phyloP scores from a whole-genome alignment of 2,329 filamentous ascomycete genomes.

The Sporothrix pseudoabietina region DNA sequence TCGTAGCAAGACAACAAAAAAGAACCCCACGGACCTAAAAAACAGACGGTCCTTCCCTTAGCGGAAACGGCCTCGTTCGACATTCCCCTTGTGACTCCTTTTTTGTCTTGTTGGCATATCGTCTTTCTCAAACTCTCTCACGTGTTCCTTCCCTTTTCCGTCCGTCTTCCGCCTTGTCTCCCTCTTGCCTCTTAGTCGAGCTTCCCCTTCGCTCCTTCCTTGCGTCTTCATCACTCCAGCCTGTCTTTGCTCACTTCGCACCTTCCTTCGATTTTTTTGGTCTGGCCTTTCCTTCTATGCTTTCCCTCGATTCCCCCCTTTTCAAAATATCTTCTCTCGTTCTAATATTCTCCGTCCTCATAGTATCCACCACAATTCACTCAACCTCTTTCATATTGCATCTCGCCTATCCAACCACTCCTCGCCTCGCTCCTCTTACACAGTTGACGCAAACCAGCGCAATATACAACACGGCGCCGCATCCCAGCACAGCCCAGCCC shows the following conservation, averaged over 20 bases:
- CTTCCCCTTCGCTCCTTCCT: background rate
- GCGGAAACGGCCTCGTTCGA: conserved; percentile 12
- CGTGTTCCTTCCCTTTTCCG: conserved; percentile 17
- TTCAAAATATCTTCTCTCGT: background rate
- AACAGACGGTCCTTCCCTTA: conserved; percentile 1
- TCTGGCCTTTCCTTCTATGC: background rate
- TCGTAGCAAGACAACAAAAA: background rate
- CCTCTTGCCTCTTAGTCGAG: background rate
- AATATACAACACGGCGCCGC: conserved; percentile 18
- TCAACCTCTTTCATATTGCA: background rate
- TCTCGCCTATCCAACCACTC: conserved; percentile 17
- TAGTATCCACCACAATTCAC: background rate
- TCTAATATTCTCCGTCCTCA: background rate
- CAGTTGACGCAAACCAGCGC: conserved; percentile 18
- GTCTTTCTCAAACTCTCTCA: background rate
- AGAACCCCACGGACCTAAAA: conserved; percentile 1
- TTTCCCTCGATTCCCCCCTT: background rate
- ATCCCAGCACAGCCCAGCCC: no score
- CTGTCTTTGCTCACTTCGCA: background rate
- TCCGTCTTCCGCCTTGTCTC: conserved; percentile 6
- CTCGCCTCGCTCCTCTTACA: conserved; percentile 19
- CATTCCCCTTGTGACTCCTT: background rate
- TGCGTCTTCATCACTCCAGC: background rate
- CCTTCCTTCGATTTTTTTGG: background rate
- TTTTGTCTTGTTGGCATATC: conserved; percentile 1